phyloP scores from a whole-genome alignment of 202 grass and related monocot genomes.

The Schoenoplectus triqueter region DNA sequence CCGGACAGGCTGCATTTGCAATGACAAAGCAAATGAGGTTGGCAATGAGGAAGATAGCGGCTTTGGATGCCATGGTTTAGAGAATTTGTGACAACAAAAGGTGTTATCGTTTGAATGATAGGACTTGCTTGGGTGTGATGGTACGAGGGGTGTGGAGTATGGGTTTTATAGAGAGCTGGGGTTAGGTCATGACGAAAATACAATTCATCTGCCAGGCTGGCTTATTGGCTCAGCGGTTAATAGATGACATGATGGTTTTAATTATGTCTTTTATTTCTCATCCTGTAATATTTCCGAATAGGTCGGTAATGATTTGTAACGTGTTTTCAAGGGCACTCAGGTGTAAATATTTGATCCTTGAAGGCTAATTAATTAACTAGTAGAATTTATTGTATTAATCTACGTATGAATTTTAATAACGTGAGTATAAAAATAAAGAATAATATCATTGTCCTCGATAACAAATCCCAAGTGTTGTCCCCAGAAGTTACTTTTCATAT shows the following conservation, averaged over 20 bases:
- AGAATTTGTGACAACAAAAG: not conserved
- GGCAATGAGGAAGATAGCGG: conserved; percentile 6
- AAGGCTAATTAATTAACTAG: too few relatives aligned
- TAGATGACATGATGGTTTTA: conserved; percentile 26
- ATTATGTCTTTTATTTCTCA: not conserved
- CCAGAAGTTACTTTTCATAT: too few relatives aligned
- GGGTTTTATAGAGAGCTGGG: conserved; percentile 35
- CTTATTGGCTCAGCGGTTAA: not conserved
- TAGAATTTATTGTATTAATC: too few relatives aligned
- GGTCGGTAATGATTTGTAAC: too few relatives aligned
- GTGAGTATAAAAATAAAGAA: too few relatives aligned
- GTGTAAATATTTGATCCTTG: too few relatives aligned
- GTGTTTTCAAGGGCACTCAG: too few relatives aligned
- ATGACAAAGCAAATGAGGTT: conserved; percentile 24
- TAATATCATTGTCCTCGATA: too few relatives aligned
- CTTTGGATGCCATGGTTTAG: conserved; percentile 24
- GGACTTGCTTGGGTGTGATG: conserved; percentile 3
- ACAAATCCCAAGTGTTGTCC: too few relatives aligned
- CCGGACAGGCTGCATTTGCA: conserved; percentile 33
- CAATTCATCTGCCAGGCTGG: conserved; percentile 19
- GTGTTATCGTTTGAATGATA: not conserved
- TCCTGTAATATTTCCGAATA: too few relatives aligned
- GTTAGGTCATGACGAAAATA: conserved; percentile 7
- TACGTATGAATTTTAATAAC: too few relatives aligned
- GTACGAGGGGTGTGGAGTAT: not conserved